Base-by-base conservation (phyloP, 495 filamentous ascomycete species). In the Staphylotrichum longicolle region DNA sequence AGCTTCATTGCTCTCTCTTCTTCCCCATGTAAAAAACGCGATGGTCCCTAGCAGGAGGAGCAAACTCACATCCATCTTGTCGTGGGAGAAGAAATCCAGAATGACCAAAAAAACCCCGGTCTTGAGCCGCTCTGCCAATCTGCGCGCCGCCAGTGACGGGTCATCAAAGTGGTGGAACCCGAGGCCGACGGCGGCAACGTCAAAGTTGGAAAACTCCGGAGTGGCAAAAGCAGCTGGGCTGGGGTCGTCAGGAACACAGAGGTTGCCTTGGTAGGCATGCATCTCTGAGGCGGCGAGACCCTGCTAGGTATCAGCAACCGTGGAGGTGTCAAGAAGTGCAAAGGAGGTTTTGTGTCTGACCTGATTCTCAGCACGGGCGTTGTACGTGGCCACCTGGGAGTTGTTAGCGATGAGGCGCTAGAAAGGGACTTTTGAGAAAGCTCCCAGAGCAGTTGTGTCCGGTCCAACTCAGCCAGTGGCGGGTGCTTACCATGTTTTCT, bases 101-200 rank as follows among this genome's bases (percentile, higher is more conserved):
- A 91, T 79, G n/a, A 88, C 57, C 45, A 86, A 74, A 3, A 85
- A 83, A 34, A 88, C 89, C 32, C 83, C 85, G 1, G 80, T 77
- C 60, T 80, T 83, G 46, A 93, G 68, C 9, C 87, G 78, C 67
- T 82, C 74, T 27, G 75, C 80, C 12, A 93, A 76, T 32, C 82
- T 71, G 55, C 77, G 73, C 47, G 86, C 72, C 9, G 85, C 83
- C 45, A 81, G 71, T 4, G 72, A 74, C 0, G 86, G 84, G 61
- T 87, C 73, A 53, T 85, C 80, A 62, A 93, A 89, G 66, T 93
- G 89, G 69, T 93, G 89, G 64, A 91, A 80, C 2, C 83, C 88
- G 57, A 85, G 78, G 30, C 88, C 84, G 35, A 91, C 80, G 14
- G 80, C 79, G 5, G 83, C 83, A 35, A 91, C 56, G 63, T 90